Evolutionary conservation across 164 flowering plant genomes (phyloP).

Genomic region (Euptelea pleiosperma): DNA sequence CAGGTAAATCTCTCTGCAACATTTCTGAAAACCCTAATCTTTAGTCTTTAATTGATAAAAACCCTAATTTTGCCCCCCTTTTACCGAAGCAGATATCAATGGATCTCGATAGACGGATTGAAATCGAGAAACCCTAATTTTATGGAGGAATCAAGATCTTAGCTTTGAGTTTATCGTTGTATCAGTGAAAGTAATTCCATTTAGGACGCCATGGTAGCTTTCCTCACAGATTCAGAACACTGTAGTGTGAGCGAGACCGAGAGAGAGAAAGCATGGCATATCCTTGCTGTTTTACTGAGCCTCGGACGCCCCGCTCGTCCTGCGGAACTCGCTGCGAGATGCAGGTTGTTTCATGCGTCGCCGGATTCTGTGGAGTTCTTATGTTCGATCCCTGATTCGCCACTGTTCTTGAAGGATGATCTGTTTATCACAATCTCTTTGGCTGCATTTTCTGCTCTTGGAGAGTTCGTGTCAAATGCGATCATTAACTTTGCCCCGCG

Average conservation of each 20-base stretch:
- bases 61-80: background rate
- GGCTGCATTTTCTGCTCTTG: constrained; percentile 10
- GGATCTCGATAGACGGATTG: background rate
- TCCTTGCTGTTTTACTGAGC: constrained; percentile 24
- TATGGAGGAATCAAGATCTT: constrained; percentile 8
- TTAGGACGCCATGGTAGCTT: constrained; percentile 21
- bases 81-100: background rate
- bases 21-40: constrained; percentile 13
- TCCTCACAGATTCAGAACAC: constrained; percentile 7
- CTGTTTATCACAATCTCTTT: constrained; percentile 28
- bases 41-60: background rate
- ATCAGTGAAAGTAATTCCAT: background rate
- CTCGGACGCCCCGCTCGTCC: constrained; percentile 32
- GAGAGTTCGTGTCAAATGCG: constrained; percentile 17
- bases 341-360: constrained; percentile 22
- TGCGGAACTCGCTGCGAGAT: constrained; percentile 31
- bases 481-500: constrained; percentile 11
- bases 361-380: constrained; percentile 31
- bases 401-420: constrained; percentile 23
- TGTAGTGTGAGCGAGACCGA: constrained; percentile 4
- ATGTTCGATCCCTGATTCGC: constrained; percentile 43
- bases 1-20: constrained; percentile 8
- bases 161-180: background rate
- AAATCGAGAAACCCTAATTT: background rate
- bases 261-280: constrained; percentile 37